These are phyloP conservation scores for Fusarium sp. DNA, from an alignment of 2,329 filamentous ascomycete species.

Conservation along the genomic window DNA sequence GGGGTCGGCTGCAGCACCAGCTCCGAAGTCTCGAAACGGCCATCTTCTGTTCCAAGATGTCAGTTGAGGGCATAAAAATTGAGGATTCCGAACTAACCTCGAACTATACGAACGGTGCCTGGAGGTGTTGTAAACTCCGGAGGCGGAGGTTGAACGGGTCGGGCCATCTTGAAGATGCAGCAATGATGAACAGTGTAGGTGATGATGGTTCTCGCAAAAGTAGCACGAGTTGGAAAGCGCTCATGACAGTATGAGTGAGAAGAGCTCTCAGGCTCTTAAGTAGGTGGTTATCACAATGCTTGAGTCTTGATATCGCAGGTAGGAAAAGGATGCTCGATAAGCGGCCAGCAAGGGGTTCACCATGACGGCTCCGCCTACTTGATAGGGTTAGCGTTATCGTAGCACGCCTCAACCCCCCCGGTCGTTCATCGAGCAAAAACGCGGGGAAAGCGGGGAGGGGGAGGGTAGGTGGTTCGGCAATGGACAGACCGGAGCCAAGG, in stretches of 20 bases:
- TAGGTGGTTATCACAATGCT: not conserved
- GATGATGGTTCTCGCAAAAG: not conserved
- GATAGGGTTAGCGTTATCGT: constrained; percentile 14
- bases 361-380: constrained; percentile 17
- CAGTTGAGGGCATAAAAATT: not conserved
- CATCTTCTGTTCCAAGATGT: not conserved
- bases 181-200: not conserved
- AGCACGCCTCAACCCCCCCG: not conserved
- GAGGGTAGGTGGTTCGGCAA: not conserved
- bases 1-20: not conserved
- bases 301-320: not conserved
- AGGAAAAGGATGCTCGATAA: not conserved
- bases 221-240: too few relatives aligned
- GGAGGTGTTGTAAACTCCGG: not conserved
- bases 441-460: not conserved
- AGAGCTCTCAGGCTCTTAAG: not conserved
- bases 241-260: not conserved
- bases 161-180: not conserved
- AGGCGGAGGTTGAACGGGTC: not conserved
- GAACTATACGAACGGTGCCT: not conserved
- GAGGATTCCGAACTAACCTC: not conserved
- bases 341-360: not conserved
- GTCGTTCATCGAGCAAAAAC: not conserved
- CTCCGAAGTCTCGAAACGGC: not conserved
- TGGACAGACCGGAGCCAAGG: not conserved